A percentile compares a stretch with the other conserved stretches of the same genome.
Conservation (phyloP, 2,329 filamentous ascomycete species). For the Trichophyton simii region DNA sequence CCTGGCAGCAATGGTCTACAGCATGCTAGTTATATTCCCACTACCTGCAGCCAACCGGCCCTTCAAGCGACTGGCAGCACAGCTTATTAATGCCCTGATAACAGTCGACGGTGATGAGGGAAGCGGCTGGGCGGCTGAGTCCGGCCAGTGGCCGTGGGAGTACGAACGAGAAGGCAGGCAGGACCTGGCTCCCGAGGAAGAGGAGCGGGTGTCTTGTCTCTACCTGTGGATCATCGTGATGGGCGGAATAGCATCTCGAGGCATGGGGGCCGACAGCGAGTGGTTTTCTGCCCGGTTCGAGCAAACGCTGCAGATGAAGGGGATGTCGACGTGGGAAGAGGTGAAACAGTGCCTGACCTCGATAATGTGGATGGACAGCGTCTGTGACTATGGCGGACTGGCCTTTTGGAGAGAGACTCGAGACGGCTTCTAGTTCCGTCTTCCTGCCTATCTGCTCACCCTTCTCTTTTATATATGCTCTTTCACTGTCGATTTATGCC, state of each 20-base stretch:
- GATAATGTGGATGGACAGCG: constrained; percentile 27
- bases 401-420: constrained; percentile 20
- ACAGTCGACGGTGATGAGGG: constrained; percentile 12
- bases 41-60: constrained; percentile 28
- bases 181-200: not conserved
- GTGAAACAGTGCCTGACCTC: constrained; percentile 17
- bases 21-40: constrained; percentile 29
- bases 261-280: constrained; percentile 17
- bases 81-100: constrained; percentile 19
- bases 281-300: constrained; percentile 24
- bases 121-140: constrained; percentile 16
- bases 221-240: constrained; percentile 28
- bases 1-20: constrained; percentile 26
- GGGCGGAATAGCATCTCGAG: constrained; percentile 28
- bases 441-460: not conserved
- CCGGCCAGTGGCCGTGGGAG: not conserved
- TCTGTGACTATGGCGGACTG: constrained; percentile 23
- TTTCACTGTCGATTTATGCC: not conserved
- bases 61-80: constrained; percentile 19
- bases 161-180: not conserved
- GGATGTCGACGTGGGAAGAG: constrained; percentile 18
- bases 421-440: not conserved
- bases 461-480: not conserved
- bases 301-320: constrained; percentile 12
- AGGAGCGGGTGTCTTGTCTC: constrained; percentile 5